Evolutionary conservation across 1,139 yeast species (phyloP), one percentile per base, ranked within the genome.

Genomic region (Keqinozyma sinolaborantium): DNA sequence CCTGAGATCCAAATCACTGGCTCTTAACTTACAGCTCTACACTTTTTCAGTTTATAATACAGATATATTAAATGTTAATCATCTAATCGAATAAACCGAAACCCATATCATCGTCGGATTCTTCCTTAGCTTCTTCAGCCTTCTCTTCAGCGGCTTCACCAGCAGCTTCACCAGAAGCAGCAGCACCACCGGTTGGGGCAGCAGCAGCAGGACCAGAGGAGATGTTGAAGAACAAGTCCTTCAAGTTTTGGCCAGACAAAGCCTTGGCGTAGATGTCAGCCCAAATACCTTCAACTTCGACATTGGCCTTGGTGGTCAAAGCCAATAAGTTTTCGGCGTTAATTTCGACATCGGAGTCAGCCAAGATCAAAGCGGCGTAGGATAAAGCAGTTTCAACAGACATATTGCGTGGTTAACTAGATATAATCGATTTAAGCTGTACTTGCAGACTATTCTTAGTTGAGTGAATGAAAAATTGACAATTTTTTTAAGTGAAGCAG

Each of bases 361-460:
- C 86, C 66, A 83, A 79, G 74, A 83, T 83, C 64, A 83, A 75
- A 59, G 92, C 87, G 60, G 94, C 92, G 83, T 83, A 83, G 48
- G 92, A 80, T 62, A 83, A 76, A 63, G 88, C 83, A 56, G 87
- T 69, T 79, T 83, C 90, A 62, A 78, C 71, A 63, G 92, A 82
- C 87, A 81, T 81, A 62, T 50, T 67, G 50, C 25, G 32, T 35
- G 25, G 29, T 32, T 44, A 58, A 63, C 70, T 64, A 64, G 70
- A 63, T 57, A 58, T 63, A 64, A 64, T 64, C 70, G 49, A 51
- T 57, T 64, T 64, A 64, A 64, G 70, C 70, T 47, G 71, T 72
- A 18, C 32, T 21, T 38, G 86, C 86, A 76, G 86, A 79, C 86
- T 79, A 79, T 68, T 77, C 83, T 71, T 68, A 61, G 65, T 60